phyloP scores from a whole-genome alignment of 2,329 filamentous ascomycete species.

The Tolypocladium album region DNA sequence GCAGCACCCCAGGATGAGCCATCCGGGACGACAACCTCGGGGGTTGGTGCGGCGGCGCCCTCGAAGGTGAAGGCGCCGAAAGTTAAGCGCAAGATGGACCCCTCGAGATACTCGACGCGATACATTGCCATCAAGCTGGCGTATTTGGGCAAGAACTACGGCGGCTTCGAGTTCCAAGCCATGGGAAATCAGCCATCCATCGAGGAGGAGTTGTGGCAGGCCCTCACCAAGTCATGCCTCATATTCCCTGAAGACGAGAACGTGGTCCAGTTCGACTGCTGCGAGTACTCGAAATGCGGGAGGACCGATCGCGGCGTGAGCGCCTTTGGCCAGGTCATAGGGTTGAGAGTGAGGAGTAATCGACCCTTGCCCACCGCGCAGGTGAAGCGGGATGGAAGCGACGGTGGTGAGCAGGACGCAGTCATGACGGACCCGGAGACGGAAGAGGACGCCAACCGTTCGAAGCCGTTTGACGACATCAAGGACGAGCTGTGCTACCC shows the following conservation, averaged over 20 bases:
- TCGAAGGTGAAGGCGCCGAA: slow-evolving; percentile 24
- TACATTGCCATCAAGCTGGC: slow-evolving; percentile 87
- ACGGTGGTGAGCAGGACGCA: slow-evolving; percentile 9
- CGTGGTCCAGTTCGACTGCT: slow-evolving; percentile 67
- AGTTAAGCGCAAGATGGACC: slow-evolving; percentile 53
- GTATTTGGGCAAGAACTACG: slow-evolving; percentile 84
- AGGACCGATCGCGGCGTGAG: slow-evolving; percentile 89
- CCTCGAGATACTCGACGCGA: slow-evolving; percentile 70
- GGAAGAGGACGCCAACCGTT: slow-evolving; percentile 6
- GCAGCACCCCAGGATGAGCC: background rate
- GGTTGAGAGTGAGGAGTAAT: slow-evolving; percentile 71
- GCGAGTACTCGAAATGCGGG: slow-evolving; percentile 91
- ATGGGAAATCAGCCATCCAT: slow-evolving; percentile 67
- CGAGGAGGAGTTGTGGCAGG: slow-evolving; percentile 91
- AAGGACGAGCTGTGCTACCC: slow-evolving; percentile 77
- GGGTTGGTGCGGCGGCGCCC: background rate
- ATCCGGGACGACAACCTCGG: background rate
- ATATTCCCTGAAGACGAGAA: slow-evolving; percentile 60
- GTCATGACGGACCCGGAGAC: background rate
- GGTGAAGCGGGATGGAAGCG: slow-evolving; percentile 11
- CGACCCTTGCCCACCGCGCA: slow-evolving; percentile 40
- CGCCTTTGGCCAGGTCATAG: slow-evolving; percentile 93
- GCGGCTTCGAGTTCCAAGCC: slow-evolving; percentile 81
- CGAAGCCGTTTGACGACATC: slow-evolving; percentile 49
- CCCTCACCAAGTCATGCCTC: slow-evolving; percentile 68